phyloP scores from a whole-genome alignment of 208 protist genomes.

The Trichomonas vaginalis region DNA sequence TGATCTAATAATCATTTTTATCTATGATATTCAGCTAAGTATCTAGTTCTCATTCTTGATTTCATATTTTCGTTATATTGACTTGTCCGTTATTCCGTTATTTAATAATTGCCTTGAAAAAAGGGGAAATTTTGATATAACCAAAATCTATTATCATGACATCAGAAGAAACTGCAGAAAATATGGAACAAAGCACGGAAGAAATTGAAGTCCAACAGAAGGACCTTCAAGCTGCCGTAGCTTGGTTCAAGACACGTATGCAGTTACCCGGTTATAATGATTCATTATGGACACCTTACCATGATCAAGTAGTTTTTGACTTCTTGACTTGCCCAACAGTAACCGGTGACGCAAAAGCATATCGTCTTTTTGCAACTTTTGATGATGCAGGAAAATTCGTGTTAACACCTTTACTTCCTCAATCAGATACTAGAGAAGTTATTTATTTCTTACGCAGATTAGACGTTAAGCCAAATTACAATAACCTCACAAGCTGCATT shows the following conservation, averaged over 20 bases:
- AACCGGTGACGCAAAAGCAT: not conserved
- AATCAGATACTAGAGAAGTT: not conserved
- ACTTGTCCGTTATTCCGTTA: not conserved
- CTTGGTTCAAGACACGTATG: not conserved
- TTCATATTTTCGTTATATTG: no score
- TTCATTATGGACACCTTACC: not conserved
- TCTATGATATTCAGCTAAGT: no score
- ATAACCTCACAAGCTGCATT: not conserved
- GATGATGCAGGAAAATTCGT: not conserved
- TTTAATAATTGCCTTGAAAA: not conserved
- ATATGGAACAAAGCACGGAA: not conserved
- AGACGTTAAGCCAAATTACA: not conserved
- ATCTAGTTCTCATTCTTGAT: no score
- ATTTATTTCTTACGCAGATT: not conserved
- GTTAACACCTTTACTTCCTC: not conserved
- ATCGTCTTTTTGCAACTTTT: not conserved
- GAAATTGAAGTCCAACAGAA: not conserved
- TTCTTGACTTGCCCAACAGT: not conserved
- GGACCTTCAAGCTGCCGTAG: not conserved
- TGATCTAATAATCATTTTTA: no score
- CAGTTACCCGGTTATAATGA: not conserved
- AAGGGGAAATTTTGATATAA: not conserved
- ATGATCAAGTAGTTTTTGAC: not conserved
- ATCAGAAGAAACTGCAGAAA: not conserved
- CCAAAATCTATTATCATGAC: not conserved